Base-by-base conservation (phyloP, 331 rosid genomes). In the Stylosanthes scabra region DNA sequence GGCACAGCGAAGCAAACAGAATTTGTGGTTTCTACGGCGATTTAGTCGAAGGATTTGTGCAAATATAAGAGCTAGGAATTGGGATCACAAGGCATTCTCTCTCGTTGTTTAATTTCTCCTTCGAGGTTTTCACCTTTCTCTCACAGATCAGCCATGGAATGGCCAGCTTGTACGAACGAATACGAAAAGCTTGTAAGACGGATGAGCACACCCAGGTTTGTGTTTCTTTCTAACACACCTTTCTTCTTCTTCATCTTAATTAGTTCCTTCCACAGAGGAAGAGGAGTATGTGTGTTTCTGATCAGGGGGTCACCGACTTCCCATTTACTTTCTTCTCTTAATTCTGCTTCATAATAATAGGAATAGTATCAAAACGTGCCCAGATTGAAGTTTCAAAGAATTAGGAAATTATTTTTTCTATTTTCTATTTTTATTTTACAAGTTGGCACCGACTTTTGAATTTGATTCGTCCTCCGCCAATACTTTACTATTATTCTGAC, bases 141-240 rank as follows among this genome's bases (percentile, higher is more conserved):
- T 6, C 42, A 34, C 58, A 40, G 14, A 5, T 34, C 44, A 40
- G 63, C 57, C 25, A 93, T 92, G 96, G 97, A 91, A 79, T 83
- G 96, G 89, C 81, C 96, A 15, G 88, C 91, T 41, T 78, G 81
- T 81, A 82, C 91, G 65, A 90, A 88, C 31, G 99, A 91, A 72
- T 94, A 87, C 55, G 88, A 92, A 27, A 94, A 91, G 77, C 99
- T 94, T 40, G 62, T 94, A 6, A 81, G 86, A 59, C 77, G 97
- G 40, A 91, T 91, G 97, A 86, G 85, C 87, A 83, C 96, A 12
- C 99, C 99, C 14, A 89, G 99, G 99, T 94, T 76, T 41, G 77
- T 52, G 16, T 14, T 15, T 52, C 2, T 34, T 34, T 34, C 39
- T 64, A 54, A 39, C 56, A 64, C 27, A 25, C 34, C 14, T 68